phyloP scores from a whole-genome alignment of 306 rosid genomes.

The Acacia acuminata region DNA sequence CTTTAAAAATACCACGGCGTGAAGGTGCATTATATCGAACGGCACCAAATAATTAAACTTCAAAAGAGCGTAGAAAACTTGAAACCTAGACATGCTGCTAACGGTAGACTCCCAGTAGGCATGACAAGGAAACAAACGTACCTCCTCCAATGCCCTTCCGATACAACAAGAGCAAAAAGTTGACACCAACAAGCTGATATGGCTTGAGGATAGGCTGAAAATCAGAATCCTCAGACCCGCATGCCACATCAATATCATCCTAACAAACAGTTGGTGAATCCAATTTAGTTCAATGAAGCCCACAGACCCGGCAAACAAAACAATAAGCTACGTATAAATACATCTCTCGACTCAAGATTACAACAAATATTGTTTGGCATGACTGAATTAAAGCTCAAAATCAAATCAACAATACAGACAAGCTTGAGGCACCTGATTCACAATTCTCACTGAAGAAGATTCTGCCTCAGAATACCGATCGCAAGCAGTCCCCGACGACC shows the following conservation, averaged over 20 bases:
- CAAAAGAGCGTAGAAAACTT: neutral
- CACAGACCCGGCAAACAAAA: neutral
- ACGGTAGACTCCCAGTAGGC: conserved; percentile 11
- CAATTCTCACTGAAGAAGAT: conserved; percentile 78
- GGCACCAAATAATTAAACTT: neutral
- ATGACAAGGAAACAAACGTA: conserved; percentile 27
- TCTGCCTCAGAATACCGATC: conserved; percentile 83
- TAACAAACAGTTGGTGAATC: conserved; percentile 19
- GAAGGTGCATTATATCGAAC: neutral
- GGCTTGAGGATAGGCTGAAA: conserved; percentile 90
- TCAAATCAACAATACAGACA: neutral
- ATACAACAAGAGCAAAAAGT: conserved; percentile 85
- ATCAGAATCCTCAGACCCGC: conserved; percentile 74
- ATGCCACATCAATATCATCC: conserved; percentile 91
- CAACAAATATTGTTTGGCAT: neutral
- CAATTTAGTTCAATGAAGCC: conserved; percentile 10
- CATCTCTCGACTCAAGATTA: neutral
- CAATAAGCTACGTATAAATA: neutral
- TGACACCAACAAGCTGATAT: conserved; percentile 94
- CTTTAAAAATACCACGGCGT: neutral
- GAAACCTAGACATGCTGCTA: conserved; percentile 9
- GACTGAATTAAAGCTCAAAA: neutral
- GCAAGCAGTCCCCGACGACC: conserved; percentile 63
- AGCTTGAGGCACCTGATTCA: conserved; percentile 64
- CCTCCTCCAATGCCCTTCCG: conserved; percentile 95